phyloP scores from a whole-genome alignment of 345 rosid species.

The Heritiera fomes region DNA sequence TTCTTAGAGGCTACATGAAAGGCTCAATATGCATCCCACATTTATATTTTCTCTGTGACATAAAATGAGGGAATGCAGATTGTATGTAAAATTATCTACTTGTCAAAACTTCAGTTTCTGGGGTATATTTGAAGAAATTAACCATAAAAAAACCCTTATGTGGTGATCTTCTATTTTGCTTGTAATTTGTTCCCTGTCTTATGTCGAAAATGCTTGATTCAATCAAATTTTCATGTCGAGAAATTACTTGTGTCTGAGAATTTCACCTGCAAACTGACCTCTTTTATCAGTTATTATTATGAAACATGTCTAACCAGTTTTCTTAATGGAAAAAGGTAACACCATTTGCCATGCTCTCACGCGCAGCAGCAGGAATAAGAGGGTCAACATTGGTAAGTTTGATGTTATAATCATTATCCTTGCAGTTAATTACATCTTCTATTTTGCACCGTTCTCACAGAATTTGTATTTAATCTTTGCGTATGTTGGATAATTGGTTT shows the following conservation, averaged over 20 bases:
- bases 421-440: not conserved
- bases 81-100: not conserved
- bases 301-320: not conserved
- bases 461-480: not conserved
- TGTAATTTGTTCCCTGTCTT: not conserved
- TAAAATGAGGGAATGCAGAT: not conserved
- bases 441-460: not conserved
- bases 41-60: not conserved
- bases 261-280: conserved; percentile 2
- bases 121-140: not conserved
- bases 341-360: conserved; percentile 94
- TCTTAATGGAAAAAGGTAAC: conserved; percentile 60
- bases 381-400: conserved; percentile 85
- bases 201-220: not conserved
- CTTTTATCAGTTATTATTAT: not conserved
- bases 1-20: not conserved
- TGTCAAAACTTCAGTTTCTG: not conserved
- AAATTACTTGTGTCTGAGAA: not conserved
- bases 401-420: conserved; percentile 9
- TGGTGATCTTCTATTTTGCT: not conserved
- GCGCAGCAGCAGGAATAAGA: conserved; percentile 91
- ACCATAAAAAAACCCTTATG: not conserved
- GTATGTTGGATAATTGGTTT: not conserved
- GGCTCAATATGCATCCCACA: not conserved
- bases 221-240: not conserved